These are phyloP conservation scores for Apophysomyces sp. DNA, from an alignment of 371 early-diverging fungal genomes.

Conservation along the genomic window DNA sequence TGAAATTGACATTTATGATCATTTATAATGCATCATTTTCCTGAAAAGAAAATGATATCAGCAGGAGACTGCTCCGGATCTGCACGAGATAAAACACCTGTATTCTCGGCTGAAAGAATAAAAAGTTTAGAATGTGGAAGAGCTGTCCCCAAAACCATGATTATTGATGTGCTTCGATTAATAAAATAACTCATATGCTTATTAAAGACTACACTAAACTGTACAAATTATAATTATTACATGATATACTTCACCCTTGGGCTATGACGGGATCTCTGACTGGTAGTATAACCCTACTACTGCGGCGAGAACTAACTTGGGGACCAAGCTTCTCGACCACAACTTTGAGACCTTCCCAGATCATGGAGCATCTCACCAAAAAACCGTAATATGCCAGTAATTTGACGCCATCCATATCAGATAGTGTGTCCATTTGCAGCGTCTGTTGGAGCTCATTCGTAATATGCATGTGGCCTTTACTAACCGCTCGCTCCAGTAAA, in stretches of 20 bases:
- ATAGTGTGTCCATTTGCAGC: slow-evolving; percentile 1
- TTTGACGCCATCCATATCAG: slow-evolving; percentile 11
- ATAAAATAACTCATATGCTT: too few species aligned
- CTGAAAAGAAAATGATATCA: too few species aligned
- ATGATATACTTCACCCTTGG: neutral
- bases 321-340: slow-evolving; percentile 18
- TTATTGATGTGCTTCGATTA: too few species aligned
- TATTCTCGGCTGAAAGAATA: too few species aligned
- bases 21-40: too few species aligned
- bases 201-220: too few species aligned
- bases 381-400: slow-evolving; percentile 20
- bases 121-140: too few species aligned
- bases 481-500: slow-evolving; percentile 2
- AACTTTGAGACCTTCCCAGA: slow-evolving; percentile 16
- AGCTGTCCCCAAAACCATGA: too few species aligned
- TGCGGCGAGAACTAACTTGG: neutral
- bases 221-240: too few species aligned
- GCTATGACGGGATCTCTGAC: neutral
- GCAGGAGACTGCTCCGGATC: too few species aligned
- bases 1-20: too few species aligned
- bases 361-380: slow-evolving; percentile 16
- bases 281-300: neutral
- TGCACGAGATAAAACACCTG: too few species aligned
- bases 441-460: slow-evolving; percentile 11
- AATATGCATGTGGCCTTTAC: slow-evolving; percentile 4